Base-by-base conservation (phyloP, 169 alveolate species). In the Eimeria tenella region DNA sequence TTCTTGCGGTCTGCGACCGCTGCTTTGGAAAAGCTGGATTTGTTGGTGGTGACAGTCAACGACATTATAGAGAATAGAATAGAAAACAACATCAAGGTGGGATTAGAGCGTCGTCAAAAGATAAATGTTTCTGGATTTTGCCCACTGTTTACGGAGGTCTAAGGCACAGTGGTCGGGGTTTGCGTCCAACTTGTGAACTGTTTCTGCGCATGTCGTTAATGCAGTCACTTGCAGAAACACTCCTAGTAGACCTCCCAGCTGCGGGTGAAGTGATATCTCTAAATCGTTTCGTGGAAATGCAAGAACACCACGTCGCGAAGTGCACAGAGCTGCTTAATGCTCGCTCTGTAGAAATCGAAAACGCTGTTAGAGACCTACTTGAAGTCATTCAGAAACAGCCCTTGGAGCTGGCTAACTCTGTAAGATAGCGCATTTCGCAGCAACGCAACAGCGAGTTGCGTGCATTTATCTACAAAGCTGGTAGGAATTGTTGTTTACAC, bases 21-120 rank as follows among this genome's bases (percentile, higher is more conserved):
- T 73, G 98, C 98, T n/a, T 94, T 98, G 55, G 96, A 95, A 79
- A 98, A 97, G 93, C 96, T 98, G 17, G 99, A 98, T 94, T 97
- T 98, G 95, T 95, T 98, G 21, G 98, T 98, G 83, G 97, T 97
- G 87, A 97, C 98, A 79, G 97, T 98, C 92, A 98, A 98, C 96
- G 99, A 98, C 94, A 97, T 98, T 53, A 97, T 98, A 95, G 99
- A 98, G 91, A 98, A 98, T 96, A 96, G 99, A 94, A 98, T 98
- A 88, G 99, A 98, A 90, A 97, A 97, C 90, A 98, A 97, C 96
- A 95, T 98, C 90, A 97, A 98, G 95, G 96, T 97, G 62, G 98
- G 93, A 23, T 49, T 19, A 21, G 23, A 9, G 17, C 53, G 7
- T 31, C 5, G 15, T 75, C 49, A 8, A 15, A 42, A 62, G 42